These are phyloP conservation scores for Metschnikowia chrysomelidarum DNA, from an alignment of 805 yeast species.

Conservation along the genomic window DNA sequence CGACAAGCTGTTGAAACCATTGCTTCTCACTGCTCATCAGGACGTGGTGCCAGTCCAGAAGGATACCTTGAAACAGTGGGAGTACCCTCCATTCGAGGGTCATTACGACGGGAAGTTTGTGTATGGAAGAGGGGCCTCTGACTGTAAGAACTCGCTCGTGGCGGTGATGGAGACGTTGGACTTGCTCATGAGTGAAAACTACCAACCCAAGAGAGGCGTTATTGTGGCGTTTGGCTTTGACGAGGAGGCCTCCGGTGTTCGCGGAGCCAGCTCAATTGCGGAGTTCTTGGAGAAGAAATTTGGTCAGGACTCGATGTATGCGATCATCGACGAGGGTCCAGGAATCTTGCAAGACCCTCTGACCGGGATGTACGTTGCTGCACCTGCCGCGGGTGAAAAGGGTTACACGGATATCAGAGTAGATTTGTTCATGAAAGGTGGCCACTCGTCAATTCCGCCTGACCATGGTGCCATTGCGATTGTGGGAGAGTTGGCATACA, in stretches of 20 bases:
- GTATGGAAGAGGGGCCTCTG: conserved; percentile 79
- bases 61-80: conserved; percentile 16
- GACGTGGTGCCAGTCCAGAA: conserved; percentile 20
- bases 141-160: conserved; percentile 68
- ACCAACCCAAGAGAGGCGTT: conserved; percentile 15
- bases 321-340: conserved; percentile 21
- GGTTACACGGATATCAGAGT: conserved; percentile 17
- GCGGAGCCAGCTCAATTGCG: conserved; percentile 14
- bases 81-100: conserved; percentile 17
- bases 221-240: conserved; percentile 19
- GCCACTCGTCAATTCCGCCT: conserved; percentile 81
- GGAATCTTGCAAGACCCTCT: conserved; percentile 13
- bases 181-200: conserved; percentile 12
- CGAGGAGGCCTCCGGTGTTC: conserved; percentile 19
- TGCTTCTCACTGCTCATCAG: conserved; percentile 19
- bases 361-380: conserved; percentile 14
- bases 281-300: conserved; percentile 12
- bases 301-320: conserved; percentile 17
- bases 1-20: conserved; percentile 16
- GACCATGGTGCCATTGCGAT: conserved; percentile 80
- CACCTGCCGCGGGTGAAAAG: conserved; percentile 20
- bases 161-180: conserved; percentile 53
- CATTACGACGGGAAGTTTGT: conserved; percentile 33
- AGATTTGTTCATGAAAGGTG: conserved; percentile 62
- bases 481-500: conserved; percentile 53